Percentiles rank a stretch among this genome's conserved stretches.
phyloP scores from a whole-genome alignment of 73 alveolate genomes.

The Paramecium pentaurelia region DNA sequence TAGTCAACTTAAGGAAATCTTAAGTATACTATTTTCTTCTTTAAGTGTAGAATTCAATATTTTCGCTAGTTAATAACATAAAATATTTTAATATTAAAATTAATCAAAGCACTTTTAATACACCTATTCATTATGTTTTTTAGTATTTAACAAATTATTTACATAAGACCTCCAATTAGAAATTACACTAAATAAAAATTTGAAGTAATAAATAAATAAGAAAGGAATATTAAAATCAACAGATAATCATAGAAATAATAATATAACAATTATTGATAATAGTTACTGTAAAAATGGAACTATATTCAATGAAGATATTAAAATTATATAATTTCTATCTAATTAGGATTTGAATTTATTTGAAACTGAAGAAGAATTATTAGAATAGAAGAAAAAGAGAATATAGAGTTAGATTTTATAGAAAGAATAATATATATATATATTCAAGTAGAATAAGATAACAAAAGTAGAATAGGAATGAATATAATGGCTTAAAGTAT shows the following conservation, averaged over 20 bases:
- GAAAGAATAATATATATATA: neutral
- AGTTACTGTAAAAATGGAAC: neutral
- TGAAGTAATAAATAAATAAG: neutral
- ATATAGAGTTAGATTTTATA: neutral
- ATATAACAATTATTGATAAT: neutral
- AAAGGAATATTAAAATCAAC: neutral
- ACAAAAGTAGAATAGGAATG: neutral
- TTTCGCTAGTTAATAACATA: neutral
- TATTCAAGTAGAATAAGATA: neutral
- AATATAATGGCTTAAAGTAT: too few species aligned
- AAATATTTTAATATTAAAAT: neutral
- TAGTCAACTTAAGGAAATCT: neutral
- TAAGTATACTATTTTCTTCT: neutral
- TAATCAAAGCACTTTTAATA: neutral
- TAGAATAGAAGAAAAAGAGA: neutral
- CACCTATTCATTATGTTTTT: neutral
- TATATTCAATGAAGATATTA: neutral
- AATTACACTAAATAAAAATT: neutral
- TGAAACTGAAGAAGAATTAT: neutral
- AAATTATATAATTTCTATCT: neutral
- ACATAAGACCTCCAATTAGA: neutral
- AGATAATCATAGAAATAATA: neutral
- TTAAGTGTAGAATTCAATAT: neutral
- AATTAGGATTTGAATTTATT: neutral
- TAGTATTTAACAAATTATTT: neutral